Evolutionary conservation across 1,284 basidiomycete genomes (phyloP), one percentile per base, ranked within the genome.

Genomic region (Phellopilus nigrolimitatus): DNA sequence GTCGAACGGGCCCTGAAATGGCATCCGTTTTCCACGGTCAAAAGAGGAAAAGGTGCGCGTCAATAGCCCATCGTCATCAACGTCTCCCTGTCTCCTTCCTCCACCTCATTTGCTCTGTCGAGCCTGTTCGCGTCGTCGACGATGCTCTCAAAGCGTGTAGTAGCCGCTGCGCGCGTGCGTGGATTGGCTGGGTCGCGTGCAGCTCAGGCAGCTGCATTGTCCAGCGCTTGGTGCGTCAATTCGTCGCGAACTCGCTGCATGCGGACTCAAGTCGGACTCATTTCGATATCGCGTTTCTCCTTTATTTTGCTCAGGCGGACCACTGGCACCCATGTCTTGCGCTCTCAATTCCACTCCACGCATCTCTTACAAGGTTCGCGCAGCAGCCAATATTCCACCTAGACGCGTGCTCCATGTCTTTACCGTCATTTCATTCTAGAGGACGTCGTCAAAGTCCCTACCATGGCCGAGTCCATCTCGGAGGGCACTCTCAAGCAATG

Each of bases 401-500:
- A 53, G 33, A 42, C 33, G 24, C 53, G 40, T 36, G n/a, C n/a
- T n/a, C n/a, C n/a, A n/a, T n/a, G 22, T 57, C 56, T 27, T 51
- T 42, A 52, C 49, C 6, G 48, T 38, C 21, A 15, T 46, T 25
- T 49, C 34, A 34, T 54, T 40, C 24, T 57, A 88, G 87, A 81
- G 53, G 88, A 95, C 71, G 90, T 88, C 53, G 82, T 99, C 64
- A 95, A 98, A 75, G 95, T 99, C 43, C 95, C 95, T 22, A 89
- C 94, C 70, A 97, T 99, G 95, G 95, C 95, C 49, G 95, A 99
- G 70, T 97, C 94, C 60, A 97, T 99, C 71, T 92, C 92, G 13
- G 95, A 99, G 71, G 95, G 95, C 49, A 99, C 95, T 4, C 76
- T 99, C 56, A 97, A 95, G 73, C 79, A 91, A 56, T 99, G 94